Conservation (phyloP, 2,329 filamentous ascomycete species). For the Furcasterigmium sp. region DNA sequence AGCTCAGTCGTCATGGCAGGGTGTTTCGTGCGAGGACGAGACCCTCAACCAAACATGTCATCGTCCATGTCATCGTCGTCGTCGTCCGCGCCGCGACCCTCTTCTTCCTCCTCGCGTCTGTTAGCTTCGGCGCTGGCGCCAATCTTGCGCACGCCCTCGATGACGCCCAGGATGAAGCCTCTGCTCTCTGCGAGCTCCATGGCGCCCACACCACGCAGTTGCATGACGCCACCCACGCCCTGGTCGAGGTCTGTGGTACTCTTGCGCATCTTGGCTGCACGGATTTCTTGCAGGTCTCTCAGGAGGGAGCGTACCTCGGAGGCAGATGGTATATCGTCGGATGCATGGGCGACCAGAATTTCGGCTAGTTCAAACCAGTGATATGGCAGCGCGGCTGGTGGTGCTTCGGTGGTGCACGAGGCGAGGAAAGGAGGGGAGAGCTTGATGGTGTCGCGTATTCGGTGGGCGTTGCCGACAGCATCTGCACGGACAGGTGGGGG, state of each 20-base stretch:
- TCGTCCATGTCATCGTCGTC: constrained; percentile 58
- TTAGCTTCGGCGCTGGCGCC: constrained; percentile 75
- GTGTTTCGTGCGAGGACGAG: too few species aligned
- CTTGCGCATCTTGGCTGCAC: constrained; percentile 81
- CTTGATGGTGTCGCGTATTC: constrained; percentile 18
- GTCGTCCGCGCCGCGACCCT: constrained; percentile 55
- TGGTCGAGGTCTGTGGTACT: constrained; percentile 68
- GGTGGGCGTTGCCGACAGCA: constrained; percentile 34
- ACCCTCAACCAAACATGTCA: constrained; percentile 34
- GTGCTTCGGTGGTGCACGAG: constrained; percentile 65
- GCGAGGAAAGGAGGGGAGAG: constrained; percentile 73
- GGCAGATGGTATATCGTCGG: constrained; percentile 72
- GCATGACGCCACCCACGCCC: constrained; percentile 66
- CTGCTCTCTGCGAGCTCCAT: constrained; percentile 90
- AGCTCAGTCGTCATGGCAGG: too few species aligned
- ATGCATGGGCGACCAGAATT: constrained; percentile 77
- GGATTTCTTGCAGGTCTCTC: constrained; percentile 78
- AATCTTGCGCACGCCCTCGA: constrained; percentile 82
- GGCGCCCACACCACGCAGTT: constrained; percentile 70
- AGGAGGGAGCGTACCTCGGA: constrained; percentile 71
- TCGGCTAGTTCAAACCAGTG: constrained; percentile 94
- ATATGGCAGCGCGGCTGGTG: constrained; percentile 72
- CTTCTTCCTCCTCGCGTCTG: constrained; percentile 70
- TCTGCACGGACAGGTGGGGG: constrained; percentile 53
- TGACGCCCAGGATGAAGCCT: constrained; percentile 76